Percentiles rank a stretch among this genome's conserved stretches.
Conservation (phyloP, 768 basidiomycete species). For the Galerina marginata region DNA sequence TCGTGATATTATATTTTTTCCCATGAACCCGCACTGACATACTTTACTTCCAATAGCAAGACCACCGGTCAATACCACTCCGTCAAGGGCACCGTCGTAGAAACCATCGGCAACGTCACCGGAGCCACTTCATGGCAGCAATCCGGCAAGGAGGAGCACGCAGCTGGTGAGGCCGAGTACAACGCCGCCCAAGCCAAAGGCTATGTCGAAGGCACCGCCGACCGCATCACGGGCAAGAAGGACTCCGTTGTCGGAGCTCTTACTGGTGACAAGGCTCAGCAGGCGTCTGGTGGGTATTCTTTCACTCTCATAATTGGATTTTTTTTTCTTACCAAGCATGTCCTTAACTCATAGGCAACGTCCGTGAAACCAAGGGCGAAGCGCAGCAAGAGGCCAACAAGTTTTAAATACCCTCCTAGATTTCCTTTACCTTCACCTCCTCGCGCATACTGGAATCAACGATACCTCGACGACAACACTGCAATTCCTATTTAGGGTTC, state of each 20-base stretch:
- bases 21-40: background rate
- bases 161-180: constrained; percentile 54
- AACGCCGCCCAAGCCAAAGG: constrained; percentile 55
- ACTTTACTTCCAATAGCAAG: constrained; percentile 35
- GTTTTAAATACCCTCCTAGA: constrained; percentile 2
- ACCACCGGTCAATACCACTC: constrained; percentile 50
- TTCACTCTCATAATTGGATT: background rate
- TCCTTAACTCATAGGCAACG: constrained; percentile 46
- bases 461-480: too few relatives aligned
- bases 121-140: constrained; percentile 50
- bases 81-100: constrained; percentile 44
- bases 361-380: constrained; percentile 58
- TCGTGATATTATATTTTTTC: constrained; percentile 3
- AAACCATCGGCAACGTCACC: constrained; percentile 51
- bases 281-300: constrained; percentile 43
- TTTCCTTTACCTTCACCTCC: background rate
- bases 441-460: too few relatives aligned
- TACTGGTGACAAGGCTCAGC: constrained; percentile 53
- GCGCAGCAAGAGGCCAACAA: constrained; percentile 60
- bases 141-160: constrained; percentile 59
- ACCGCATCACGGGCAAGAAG: constrained; percentile 52
- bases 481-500: too few relatives aligned
- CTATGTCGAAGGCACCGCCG: constrained; percentile 52
- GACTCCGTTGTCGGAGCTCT: constrained; percentile 56
- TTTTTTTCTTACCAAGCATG: background rate